A percentile compares a stretch with the other conserved stretches of the same genome.
phyloP scores from a whole-genome alignment of 139 green algal genomes.

The Auxenochlorella pyrenoidosa region DNA sequence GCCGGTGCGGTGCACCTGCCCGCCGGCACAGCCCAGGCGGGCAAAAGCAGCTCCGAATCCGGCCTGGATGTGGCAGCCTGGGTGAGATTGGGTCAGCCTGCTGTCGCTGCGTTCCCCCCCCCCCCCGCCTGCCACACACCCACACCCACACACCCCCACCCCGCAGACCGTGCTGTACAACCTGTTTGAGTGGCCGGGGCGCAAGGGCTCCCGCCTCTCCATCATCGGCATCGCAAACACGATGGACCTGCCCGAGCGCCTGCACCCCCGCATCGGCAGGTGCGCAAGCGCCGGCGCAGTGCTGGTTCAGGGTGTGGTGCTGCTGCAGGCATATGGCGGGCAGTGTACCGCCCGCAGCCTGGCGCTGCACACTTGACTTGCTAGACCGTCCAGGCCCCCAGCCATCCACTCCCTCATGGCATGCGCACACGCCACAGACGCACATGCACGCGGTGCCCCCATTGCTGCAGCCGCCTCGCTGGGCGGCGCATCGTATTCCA shows the following conservation, averaged over 20 bases:
- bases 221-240: slow-evolving; percentile 98
- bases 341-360: no score
- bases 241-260: slow-evolving; percentile 94
- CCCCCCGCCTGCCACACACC: background rate
- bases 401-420: no score
- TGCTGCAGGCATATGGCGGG: background rate
- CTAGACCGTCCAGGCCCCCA: no score
- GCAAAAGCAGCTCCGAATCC: no score
- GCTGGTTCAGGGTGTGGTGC: background rate
- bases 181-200: slow-evolving; percentile 95
- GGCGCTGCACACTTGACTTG: no score
- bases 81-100: no score
- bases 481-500: slow-evolving; percentile 80
- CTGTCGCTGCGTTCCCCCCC: background rate
- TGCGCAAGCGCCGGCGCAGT: background rate
- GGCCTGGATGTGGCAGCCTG: no score
- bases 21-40: slow-evolving; percentile 91
- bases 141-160: slow-evolving; percentile 29
- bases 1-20: slow-evolving; percentile 98
- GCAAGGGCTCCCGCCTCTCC: slow-evolving; percentile 67
- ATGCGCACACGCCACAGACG: no score
- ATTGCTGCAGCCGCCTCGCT: slow-evolving; percentile 58
- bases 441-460: background rate
- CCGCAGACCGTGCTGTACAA: slow-evolving; percentile 93
- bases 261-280: slow-evolving; percentile 90